Percentiles rank a stretch among this genome's conserved stretches.
Conservation (phyloP, 257 asterid species). For the Solanum tarapatanum region DNA sequence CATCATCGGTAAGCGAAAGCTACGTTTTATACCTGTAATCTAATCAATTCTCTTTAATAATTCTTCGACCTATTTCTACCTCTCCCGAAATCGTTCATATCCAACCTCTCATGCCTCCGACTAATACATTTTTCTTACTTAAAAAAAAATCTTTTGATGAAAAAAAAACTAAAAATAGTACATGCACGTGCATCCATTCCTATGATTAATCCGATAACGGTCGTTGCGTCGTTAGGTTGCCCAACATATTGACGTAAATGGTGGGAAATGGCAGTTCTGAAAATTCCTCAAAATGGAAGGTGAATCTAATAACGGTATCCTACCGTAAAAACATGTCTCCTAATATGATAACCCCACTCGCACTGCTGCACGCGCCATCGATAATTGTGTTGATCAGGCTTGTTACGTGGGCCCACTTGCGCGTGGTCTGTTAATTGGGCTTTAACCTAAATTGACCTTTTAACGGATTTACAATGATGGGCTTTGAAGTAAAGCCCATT, state of each 20-base stretch:
- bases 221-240: slow-evolving; percentile 14
- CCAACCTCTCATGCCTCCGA: rapidly evolving
- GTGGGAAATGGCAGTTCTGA: slow-evolving; percentile 19
- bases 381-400: slow-evolving; percentile 21
- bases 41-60: too few relatives aligned
- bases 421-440: slow-evolving; percentile 32
- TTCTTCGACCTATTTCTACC: too few relatives aligned
- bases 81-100: too few relatives aligned
- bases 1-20: too few relatives aligned
- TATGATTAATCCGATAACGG: neutral
- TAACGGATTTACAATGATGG: slow-evolving; percentile 27
- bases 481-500: neutral
- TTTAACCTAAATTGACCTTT: slow-evolving; percentile 18
- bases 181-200: slow-evolving; percentile 15
- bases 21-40: too few relatives aligned
- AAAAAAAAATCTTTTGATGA: neutral
- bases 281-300: slow-evolving; percentile 1
- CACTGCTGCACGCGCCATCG: slow-evolving; percentile 32
- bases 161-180: neutral
- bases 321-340: slow-evolving; percentile 18
- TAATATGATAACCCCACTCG: slow-evolving; percentile 9
- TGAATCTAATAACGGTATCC: neutral
- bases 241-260: slow-evolving; percentile 22
- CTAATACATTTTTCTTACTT: neutral
- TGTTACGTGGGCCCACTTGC: slow-evolving; percentile 20